These are phyloP conservation scores for Irpex sp. DNA, from an alignment of 1,284 basidiomycete species.

Conservation along the genomic window DNA sequence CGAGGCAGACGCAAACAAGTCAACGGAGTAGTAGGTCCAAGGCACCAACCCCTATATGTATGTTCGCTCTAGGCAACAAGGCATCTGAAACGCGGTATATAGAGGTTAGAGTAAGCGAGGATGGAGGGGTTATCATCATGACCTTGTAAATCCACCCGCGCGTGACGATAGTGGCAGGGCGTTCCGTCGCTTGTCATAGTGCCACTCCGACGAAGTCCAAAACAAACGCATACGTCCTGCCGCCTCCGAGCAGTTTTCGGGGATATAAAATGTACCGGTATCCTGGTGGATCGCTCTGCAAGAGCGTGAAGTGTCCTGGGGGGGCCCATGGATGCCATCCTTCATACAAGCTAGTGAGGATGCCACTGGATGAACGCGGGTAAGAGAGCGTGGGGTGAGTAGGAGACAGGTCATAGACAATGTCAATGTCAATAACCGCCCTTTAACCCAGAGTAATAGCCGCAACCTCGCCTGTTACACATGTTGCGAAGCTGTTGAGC, in stretches of 20 bases:
- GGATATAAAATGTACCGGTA: not conserved
- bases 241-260: not conserved
- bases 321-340: no score
- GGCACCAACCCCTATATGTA: not conserved
- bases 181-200: not conserved
- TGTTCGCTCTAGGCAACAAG: not conserved
- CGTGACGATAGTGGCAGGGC: not conserved
- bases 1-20: conserved; percentile 2
- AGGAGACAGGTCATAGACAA: not conserved
- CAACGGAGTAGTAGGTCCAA: not conserved
- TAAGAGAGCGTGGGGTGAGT: not conserved
- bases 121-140: no score
- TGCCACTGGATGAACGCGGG: no score
- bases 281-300: not conserved
- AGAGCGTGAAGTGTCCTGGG: no score
- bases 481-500: not conserved
- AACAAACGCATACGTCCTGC: no score
- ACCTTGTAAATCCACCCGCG: no score
- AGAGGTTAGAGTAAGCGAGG: not conserved
- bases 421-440: not conserved
- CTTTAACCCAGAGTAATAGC: not conserved
- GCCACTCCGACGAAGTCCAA: not conserved
- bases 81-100: not conserved
- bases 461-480: not conserved
- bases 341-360: no score